Evolutionary conservation across 345 rosid genomes (phyloP).

Genomic region (Bretschneidera sinensis): DNA sequence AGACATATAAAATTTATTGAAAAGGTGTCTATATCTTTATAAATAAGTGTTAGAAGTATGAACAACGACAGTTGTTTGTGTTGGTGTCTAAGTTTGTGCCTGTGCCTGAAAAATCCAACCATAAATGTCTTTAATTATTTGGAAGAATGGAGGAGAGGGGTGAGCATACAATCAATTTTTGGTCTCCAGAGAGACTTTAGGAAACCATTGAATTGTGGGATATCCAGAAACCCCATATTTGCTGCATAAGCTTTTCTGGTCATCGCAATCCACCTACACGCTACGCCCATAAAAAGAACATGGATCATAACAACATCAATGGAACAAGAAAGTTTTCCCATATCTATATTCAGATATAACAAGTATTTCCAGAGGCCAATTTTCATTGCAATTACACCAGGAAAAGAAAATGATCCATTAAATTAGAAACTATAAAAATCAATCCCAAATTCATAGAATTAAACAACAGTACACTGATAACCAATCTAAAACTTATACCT

Average conservation of each 20-base stretch:
- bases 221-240: conserved; percentile 73
- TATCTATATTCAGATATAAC: not conserved
- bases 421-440: not conserved
- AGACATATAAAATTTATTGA: not conserved
- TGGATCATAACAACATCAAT: not conserved
- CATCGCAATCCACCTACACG: conserved; percentile 77
- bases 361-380: not conserved
- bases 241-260: conserved; percentile 62
- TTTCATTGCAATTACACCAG: not conserved
- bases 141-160: not conserved
- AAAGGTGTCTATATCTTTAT: not conserved
- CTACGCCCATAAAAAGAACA: too few relatives aligned
- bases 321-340: not conserved
- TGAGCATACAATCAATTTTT: conserved; percentile 44
- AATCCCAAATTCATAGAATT: not conserved
- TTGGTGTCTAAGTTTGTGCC: not conserved
- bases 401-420: too few relatives aligned
- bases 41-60: not conserved
- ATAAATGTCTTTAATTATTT: not conserved
- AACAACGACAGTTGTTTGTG: not conserved
- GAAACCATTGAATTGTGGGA: conserved; percentile 74
- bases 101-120: not conserved
- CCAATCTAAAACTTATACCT: not conserved
- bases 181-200: conserved; percentile 68
- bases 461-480: not conserved